Evolutionary conservation across 495 filamentous ascomycete genomes (phyloP), one percentile per base, ranked within the genome.

Genomic region (Xylaria cubensis): DNA sequence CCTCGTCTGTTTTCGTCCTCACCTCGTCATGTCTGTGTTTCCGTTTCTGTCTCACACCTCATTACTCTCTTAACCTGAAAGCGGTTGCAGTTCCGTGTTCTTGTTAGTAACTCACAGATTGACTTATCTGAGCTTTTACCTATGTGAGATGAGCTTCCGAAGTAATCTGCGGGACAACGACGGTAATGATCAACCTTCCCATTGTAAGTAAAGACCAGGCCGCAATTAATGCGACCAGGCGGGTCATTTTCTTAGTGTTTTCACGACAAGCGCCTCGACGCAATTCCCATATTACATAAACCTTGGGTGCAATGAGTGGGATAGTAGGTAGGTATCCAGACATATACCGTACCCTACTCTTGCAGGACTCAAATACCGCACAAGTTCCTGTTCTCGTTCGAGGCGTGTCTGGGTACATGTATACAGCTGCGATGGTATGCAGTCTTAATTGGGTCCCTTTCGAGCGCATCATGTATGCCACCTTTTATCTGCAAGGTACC

Each of bases 401-500:
- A 41, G 39, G 36, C 36, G 12, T 24, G 62, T 32, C 62, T 41
- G 19, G 34, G 42, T 65, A 42, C 4, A 8, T n/a, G n/a, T n/a
- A n/a, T 36, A n/a, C 15, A n/a, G 42, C 42, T 50, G 63, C 63
- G n/a, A 48, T 24, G 34, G 29, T 41, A 39, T 66, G n/a, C 24
- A 4, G 7, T 26, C 24, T 32, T 66, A 51, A 53, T 66, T 51
- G 64, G 29, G 41, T 50, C 29, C 64, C 3, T 39, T 32, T 21
- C 12, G 61, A 41, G 64, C 64, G 64, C 39, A 32, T 44, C 66
- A 42, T 68, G 66, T 58, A 59, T 68, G 66, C 21, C 51, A 58
- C 66, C 66, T 21, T 26, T 21, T 61, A 61, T 29, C 68, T 78
- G 76, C 76, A 76, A 78, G 76, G 74, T 76, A 73, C 76, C 76